These are phyloP conservation scores for Platismatia glauca DNA, from an alignment of 495 filamentous ascomycete species.

Conservation along the genomic window DNA sequence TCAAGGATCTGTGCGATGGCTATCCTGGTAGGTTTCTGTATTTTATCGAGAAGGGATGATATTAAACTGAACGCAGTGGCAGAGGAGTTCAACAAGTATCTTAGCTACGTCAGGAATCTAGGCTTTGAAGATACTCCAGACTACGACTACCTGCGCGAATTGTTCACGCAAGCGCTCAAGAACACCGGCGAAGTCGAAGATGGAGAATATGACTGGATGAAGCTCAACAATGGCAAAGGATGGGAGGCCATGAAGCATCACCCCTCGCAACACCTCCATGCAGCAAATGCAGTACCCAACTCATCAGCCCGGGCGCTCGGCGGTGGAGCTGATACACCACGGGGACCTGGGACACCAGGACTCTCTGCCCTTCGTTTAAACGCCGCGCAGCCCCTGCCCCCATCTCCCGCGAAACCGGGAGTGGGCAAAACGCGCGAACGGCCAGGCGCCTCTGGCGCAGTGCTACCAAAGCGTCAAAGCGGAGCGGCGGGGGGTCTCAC, in stretches of 20 bases:
- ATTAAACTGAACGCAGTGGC: constrained; percentile 24
- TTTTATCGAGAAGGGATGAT: constrained; percentile 1
- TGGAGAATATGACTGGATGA: constrained; percentile 99
- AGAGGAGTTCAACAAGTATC: constrained; percentile 95
- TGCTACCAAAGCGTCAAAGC: constrained; percentile 63
- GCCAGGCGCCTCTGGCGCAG: constrained; percentile 67
- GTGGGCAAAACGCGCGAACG: constrained; percentile 69
- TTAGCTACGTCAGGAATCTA: constrained; percentile 93
- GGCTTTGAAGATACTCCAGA: constrained; percentile 98
- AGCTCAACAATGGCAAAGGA: constrained; percentile 87
- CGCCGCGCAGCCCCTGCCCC: constrained; percentile 84
- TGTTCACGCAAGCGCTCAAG: constrained; percentile 95
- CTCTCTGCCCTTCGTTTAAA: constrained; percentile 91
- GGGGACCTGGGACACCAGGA: constrained; percentile 48
- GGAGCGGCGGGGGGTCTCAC: constrained; percentile 55
- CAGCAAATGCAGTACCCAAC: constrained; percentile 62
- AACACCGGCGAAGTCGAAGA: constrained; percentile 91
- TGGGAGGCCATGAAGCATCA: constrained; percentile 88
- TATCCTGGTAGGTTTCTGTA: constrained; percentile 58
- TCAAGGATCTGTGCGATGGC: constrained; percentile 94
- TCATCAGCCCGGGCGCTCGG: constrained; percentile 72
- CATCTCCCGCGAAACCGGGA: constrained; percentile 73
- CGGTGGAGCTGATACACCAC: constrained; percentile 52
- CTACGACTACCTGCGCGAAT: constrained; percentile 94
- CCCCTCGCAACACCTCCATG: constrained; percentile 67